A percentile compares a stretch with the other conserved stretches of the same genome.
Evolutionary conservation across 2,329 filamentous ascomycete genomes (phyloP).

Genomic region (Ampelomyces quisqualis): DNA sequence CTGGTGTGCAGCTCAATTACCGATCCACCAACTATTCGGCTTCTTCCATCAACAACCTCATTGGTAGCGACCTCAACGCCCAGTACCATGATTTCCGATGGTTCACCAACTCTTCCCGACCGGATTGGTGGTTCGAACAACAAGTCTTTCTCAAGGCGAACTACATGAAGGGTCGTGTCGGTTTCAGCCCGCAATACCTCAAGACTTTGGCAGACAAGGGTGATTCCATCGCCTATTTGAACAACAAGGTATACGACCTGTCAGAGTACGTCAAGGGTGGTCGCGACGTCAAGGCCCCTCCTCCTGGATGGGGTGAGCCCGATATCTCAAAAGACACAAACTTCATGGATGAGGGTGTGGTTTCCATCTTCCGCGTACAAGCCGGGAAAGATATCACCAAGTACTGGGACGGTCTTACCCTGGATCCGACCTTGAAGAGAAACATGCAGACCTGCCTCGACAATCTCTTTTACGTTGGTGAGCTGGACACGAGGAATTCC

Average conservation of each 20-base stretch:
- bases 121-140: slow-evolving; percentile 91
- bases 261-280: slow-evolving; percentile 80
- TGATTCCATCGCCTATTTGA: slow-evolving; percentile 73
- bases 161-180: slow-evolving; percentile 84
- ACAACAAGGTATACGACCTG: slow-evolving; percentile 82
- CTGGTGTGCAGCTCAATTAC: slow-evolving; percentile 81
- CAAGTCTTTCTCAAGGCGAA: slow-evolving; percentile 74
- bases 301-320: slow-evolving; percentile 51
- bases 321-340: slow-evolving; percentile 56
- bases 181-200: slow-evolving; percentile 78
- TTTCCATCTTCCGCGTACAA: slow-evolving; percentile 72
- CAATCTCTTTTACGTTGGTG: slow-evolving; percentile 91
- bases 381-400: slow-evolving; percentile 80
- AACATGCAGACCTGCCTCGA: slow-evolving; percentile 83
- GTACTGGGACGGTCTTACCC: slow-evolving; percentile 70
- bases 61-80: slow-evolving; percentile 70
- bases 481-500: slow-evolving; percentile 88
- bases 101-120: slow-evolving; percentile 76
- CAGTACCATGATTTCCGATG: slow-evolving; percentile 91
- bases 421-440: slow-evolving; percentile 58
- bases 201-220: slow-evolving; percentile 66
- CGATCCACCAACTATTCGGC: slow-evolving; percentile 73
- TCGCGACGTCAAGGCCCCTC: slow-evolving; percentile 60
- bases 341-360: slow-evolving; percentile 78
- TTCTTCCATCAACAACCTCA: slow-evolving; percentile 56